phyloP scores from a whole-genome alignment of 2,329 filamentous ascomycete genomes.

The Talaromyces sp. region DNA sequence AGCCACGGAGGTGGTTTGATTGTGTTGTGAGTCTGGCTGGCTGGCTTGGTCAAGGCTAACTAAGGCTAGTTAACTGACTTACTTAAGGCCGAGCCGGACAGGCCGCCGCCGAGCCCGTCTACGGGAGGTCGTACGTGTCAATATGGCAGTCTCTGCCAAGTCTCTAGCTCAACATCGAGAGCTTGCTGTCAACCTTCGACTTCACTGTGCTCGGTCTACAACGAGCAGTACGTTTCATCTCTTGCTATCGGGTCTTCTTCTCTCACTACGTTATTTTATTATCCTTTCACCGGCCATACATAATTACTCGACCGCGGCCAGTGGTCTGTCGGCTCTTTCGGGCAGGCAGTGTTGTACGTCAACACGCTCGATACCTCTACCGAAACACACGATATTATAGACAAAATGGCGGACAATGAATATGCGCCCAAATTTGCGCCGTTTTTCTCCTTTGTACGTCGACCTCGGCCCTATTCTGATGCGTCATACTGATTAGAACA shows the following conservation, averaged over 20 bases:
- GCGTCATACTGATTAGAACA: constrained; percentile 3
- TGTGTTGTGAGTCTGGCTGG: constrained; percentile 28
- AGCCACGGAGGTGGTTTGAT: constrained; percentile 19
- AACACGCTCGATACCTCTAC: constrained; percentile 4
- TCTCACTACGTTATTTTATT: no score
- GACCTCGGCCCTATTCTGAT: neutral
- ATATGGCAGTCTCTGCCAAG: constrained; percentile 17
- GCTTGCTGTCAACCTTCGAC: neutral
- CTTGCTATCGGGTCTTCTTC: no score
- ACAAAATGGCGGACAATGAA: constrained; percentile 47
- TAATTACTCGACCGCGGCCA: neutral
- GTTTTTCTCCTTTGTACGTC: constrained; percentile 64
- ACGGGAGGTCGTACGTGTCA: constrained; percentile 21
- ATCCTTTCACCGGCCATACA: neutral
- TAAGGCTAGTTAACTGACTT: no score
- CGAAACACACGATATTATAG: constrained; percentile 3
- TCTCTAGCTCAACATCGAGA: constrained; percentile 1
- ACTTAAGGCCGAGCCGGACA: constrained; percentile 18
- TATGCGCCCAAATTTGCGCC: constrained; percentile 61
- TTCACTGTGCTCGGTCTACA: neutral
- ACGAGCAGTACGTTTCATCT: neutral
- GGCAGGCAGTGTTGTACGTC: neutral
- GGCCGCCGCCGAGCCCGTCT: constrained; percentile 15
- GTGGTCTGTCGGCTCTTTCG: neutral
- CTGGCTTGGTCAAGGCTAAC: constrained; percentile 22